Evolutionary conservation across 805 yeast genomes (phyloP).

Genomic region (Gaillardinia entomophila): DNA sequence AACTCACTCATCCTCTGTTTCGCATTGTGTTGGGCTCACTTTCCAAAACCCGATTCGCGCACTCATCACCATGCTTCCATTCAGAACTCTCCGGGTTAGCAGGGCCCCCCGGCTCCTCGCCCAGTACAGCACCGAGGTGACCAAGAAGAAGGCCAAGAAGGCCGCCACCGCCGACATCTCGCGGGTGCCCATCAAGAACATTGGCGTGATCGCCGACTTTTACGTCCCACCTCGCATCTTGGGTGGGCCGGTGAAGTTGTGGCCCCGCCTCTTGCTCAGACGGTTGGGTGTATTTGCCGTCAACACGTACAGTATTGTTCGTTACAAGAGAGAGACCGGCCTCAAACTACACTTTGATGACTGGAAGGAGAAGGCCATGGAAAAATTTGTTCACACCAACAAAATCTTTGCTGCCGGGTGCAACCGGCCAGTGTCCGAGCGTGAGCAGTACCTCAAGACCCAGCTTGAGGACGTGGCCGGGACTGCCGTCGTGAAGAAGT

Average conservation of each 20-base stretch:
- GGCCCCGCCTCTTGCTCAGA: constrained; percentile 48
- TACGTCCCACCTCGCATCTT: constrained; percentile 35
- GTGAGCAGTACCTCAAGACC: constrained; percentile 39
- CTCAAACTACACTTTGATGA: constrained; percentile 54
- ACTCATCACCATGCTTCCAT: neutral
- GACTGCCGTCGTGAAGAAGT: constrained; percentile 22
- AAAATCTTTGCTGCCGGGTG: constrained; percentile 65
- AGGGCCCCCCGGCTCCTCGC: neutral
- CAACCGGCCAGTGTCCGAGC: constrained; percentile 19
- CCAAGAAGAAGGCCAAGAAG: constrained; percentile 7
- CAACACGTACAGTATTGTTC: constrained; percentile 52
- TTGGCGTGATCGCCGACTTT: constrained; percentile 39
- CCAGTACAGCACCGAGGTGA: neutral
- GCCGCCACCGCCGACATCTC: constrained; percentile 22
- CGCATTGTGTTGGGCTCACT: too few relatives aligned
- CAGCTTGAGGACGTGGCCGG: constrained; percentile 33
- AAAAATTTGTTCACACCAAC: constrained; percentile 70
- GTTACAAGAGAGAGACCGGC: constrained; percentile 38
- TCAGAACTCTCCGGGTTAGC: neutral
- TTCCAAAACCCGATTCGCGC: too few relatives aligned
- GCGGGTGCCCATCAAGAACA: constrained; percentile 31
- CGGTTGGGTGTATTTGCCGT: constrained; percentile 62
- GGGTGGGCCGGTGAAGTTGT: constrained; percentile 19
- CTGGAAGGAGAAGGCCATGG: constrained; percentile 86
- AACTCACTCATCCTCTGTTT: too few relatives aligned